phyloP scores from a whole-genome alignment of 306 rosid species.

The Quercus suber region DNA sequence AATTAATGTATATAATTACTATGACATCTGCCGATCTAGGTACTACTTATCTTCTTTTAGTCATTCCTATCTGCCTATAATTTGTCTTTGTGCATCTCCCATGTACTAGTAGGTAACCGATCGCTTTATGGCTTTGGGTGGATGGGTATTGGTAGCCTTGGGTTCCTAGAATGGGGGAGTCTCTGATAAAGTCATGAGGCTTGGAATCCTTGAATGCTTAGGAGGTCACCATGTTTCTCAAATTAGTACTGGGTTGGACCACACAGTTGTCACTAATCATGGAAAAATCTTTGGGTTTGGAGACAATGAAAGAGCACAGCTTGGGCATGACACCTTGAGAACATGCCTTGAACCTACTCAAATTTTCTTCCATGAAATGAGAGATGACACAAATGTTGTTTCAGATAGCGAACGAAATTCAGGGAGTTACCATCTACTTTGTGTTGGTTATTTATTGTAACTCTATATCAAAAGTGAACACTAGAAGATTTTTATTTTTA shows the following conservation, averaged over 20 bases:
- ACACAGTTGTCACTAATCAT: slow-evolving; percentile 64
- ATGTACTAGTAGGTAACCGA: slow-evolving; percentile 65
- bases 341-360: slow-evolving; percentile 71
- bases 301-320: slow-evolving; percentile 90
- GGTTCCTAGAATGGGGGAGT: slow-evolving; percentile 70
- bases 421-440: slow-evolving; percentile 2
- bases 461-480: not conserved
- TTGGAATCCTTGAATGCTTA: slow-evolving; percentile 63
- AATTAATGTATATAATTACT: too few relatives aligned
- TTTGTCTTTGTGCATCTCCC: too few relatives aligned
- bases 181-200: slow-evolving; percentile 64
- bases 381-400: slow-evolving; percentile 33
- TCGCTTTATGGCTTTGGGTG: slow-evolving; percentile 76
- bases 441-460: not conserved
- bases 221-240: slow-evolving; percentile 73
- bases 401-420: slow-evolving; percentile 23
- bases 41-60: too few relatives aligned
- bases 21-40: too few relatives aligned
- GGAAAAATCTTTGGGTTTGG: slow-evolving; percentile 86
- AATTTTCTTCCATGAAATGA: slow-evolving; percentile 45
- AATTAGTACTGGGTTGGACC: slow-evolving; percentile 84
- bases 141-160: slow-evolving; percentile 95
- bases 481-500: not conserved
- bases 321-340: slow-evolving; percentile 79
- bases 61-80: too few relatives aligned